Conservation (phyloP, 345 rosid genomes). For the Eucalyptus albens region DNA sequence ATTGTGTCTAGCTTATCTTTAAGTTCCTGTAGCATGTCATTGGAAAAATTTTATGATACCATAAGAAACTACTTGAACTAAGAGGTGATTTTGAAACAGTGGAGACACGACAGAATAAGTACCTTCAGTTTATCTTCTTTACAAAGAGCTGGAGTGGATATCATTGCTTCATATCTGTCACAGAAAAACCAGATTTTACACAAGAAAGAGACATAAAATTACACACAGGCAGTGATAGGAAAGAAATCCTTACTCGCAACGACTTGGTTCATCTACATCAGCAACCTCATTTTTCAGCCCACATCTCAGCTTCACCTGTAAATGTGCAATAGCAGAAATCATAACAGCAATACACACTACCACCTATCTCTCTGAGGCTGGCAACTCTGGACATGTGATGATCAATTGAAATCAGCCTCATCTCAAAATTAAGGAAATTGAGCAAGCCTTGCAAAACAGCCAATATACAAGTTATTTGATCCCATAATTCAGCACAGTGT, state of each 20-base stretch:
- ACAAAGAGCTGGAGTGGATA: conserved; percentile 74
- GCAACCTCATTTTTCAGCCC: conserved; percentile 71
- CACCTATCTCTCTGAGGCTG: background rate
- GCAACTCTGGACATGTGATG: background rate
- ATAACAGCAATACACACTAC: background rate
- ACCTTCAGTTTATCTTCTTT: conserved; percentile 69
- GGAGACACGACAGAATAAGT: background rate
- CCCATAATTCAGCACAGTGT: background rate
- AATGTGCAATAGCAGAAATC: background rate
- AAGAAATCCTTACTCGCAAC: conserved; percentile 68
- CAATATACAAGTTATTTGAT: background rate
- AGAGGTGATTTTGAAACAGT: background rate
- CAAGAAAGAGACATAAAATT: background rate
- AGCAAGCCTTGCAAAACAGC: background rate
- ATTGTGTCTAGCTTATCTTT: conserved; percentile 50
- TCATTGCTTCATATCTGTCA: conserved; percentile 57
- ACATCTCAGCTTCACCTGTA: conserved; percentile 79
- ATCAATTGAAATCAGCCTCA: background rate
- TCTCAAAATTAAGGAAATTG: background rate
- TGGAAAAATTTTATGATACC: background rate
- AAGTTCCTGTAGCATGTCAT: conserved; percentile 37
- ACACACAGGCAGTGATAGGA: background rate
- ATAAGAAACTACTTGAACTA: background rate
- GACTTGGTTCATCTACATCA: conserved; percentile 94
- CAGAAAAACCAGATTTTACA: background rate